Evolutionary conservation across 176 grass and related monocot genomes (phyloP).

Genomic region (Tillandsia fasciculata): DNA sequence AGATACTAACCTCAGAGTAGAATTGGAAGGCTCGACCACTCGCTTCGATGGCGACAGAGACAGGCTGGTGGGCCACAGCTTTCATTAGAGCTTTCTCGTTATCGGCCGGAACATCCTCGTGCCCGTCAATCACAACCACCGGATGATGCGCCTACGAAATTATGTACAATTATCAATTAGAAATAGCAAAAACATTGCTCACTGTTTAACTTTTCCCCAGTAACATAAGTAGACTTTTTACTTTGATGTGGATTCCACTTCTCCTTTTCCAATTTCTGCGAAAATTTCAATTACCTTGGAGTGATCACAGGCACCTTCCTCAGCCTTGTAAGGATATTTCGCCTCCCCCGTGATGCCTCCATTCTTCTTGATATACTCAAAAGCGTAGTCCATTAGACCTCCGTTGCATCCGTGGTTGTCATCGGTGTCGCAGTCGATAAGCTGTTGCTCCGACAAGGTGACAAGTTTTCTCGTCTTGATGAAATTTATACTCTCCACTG

Average conservation of each 20-base stretch:
- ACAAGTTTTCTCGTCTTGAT: conserved; percentile 40
- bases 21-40: conserved; percentile 45
- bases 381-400: conserved; percentile 59
- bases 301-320: conserved; percentile 21
- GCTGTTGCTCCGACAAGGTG: conserved; percentile 57
- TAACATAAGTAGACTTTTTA: no score
- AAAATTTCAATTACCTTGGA: background rate
- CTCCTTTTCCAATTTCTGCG: no score
- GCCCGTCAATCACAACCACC: conserved; percentile 29
- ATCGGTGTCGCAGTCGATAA: conserved; percentile 58
- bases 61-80: conserved; percentile 47
- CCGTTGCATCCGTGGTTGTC: conserved; percentile 43
- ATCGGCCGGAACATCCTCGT: conserved; percentile 40
- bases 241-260: no score
- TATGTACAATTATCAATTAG: background rate
- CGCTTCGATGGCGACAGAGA: conserved; percentile 48
- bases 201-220: no score
- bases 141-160: background rate
- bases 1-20: conserved; percentile 23
- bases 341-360: conserved; percentile 29
- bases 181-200: no score
- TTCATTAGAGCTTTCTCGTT: conserved; percentile 36
- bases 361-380: conserved; percentile 48
- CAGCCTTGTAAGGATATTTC: conserved; percentile 32
- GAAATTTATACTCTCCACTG: conserved; percentile 60